Base-by-base conservation (phyloP, 345 rosid genomes). In the Microthlaspi erraticum region DNA sequence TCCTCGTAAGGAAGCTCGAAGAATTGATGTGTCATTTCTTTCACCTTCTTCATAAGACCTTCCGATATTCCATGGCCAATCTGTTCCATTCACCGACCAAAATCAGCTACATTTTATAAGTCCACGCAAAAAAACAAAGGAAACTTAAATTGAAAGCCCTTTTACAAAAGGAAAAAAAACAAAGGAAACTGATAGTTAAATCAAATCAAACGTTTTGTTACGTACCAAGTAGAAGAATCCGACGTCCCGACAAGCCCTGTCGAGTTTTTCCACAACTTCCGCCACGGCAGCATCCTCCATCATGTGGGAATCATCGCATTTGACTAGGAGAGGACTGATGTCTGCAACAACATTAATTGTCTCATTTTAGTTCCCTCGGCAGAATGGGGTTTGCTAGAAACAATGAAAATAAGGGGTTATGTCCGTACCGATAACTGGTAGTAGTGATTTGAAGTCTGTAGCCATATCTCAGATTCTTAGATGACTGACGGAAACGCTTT, bases 151-250 rank as follows among this genome's bases (percentile, higher is more conserved):
- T 19, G 29, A 26, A 26, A 26, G 29, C 4, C 29, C n/a, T n/a
- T n/a, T n/a, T n/a, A n/a, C n/a, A n/a, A n/a, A n/a, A n/a, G n/a
- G n/a, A n/a, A n/a, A 53, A n/a, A 46, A 33, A n/a, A n/a, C n/a
- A 7, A 54, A 11, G 3, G 2, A 33, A 52, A 53, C 33, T 37
- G 29, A 26, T 2, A 26, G 29, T 26, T 5, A 26, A 26, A 26
- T 26, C 29, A 26, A 3, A 26, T 26, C 29, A 26, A 26, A 26
- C 29, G 29, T 26, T 42, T 44, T 44, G 20, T 43, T 83, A n/a
- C n/a, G n/a, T n/a, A 89, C 96, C 88, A 87, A 96, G 60, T 92
- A 84, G 80, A 92, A 92, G 78, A 92, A 87, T 16, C 96, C 96
- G 56, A 91, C 84, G 20, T 87, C 87, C 16, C 88, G 71, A 60